phyloP scores from a whole-genome alignment of 192 early-diverging fungal genomes.

The Backusella westeae region DNA sequence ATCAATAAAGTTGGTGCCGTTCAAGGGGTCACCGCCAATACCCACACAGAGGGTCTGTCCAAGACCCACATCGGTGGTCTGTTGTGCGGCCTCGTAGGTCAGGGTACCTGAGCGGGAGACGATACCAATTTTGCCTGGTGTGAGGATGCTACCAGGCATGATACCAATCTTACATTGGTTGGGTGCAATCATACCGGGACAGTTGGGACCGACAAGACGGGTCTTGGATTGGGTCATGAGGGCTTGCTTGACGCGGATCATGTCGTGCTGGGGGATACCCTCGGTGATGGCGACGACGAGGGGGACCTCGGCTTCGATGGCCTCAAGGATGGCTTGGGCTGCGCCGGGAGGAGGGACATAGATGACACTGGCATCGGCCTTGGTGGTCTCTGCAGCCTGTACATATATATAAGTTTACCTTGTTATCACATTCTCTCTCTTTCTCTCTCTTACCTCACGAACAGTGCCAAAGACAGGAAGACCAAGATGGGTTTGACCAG shows the following conservation, averaged over 20 bases:
- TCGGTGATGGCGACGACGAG: constrained; percentile 98
- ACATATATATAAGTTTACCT: not conserved
- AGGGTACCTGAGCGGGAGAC: constrained; percentile 99
- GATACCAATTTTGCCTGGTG: constrained; percentile 93
- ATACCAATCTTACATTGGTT: constrained; percentile 99
- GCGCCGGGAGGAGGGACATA: constrained; percentile 98
- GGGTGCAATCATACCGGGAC: constrained; percentile 98
- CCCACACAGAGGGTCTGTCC: constrained; percentile 97
- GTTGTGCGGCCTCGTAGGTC: constrained; percentile 99
- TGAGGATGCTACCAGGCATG: constrained; percentile 99
- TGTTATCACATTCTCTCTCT: not conserved
- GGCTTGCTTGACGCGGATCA: constrained; percentile 94
- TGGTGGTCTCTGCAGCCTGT: constrained; percentile 79
- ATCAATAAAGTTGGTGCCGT: constrained; percentile 99
- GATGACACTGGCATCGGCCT: constrained; percentile 96
- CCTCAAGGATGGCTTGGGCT: constrained; percentile 93
- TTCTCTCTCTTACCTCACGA: constrained; percentile 54
- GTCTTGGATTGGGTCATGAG: constrained; percentile 90
- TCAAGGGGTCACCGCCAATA: constrained; percentile 99
- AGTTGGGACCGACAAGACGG: constrained; percentile 98
- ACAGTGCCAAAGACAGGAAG: constrained; percentile 94
- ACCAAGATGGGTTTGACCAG: constrained; percentile 89
- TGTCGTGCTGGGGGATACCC: constrained; percentile 99
- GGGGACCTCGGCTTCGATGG: constrained; percentile 95
- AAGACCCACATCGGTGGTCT: constrained; percentile 92